Conservation (phyloP, 2,329 filamentous ascomycete genomes). For the Clonostachys rosea region DNA sequence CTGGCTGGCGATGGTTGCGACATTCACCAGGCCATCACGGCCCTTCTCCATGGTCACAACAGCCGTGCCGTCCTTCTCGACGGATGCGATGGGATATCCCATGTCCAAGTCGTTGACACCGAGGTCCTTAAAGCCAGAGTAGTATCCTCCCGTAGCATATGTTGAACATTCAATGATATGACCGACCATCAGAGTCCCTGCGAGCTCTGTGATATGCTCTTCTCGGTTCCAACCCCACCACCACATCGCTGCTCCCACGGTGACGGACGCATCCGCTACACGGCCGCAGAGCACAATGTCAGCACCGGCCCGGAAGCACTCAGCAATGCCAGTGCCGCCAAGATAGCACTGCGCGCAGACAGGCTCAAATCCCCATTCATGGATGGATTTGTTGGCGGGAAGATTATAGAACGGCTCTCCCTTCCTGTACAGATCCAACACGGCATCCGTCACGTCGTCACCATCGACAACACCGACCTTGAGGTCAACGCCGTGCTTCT, state of each 20-base stretch:
- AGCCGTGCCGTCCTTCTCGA: conserved; percentile 16
- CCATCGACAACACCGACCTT: conserved; percentile 26
- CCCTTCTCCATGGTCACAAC: conserved; percentile 23
- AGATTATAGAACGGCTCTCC: conserved; percentile 13
- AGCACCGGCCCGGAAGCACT: conserved; percentile 28
- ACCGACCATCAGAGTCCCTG: conserved; percentile 39
- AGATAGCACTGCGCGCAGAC: conserved; percentile 33
- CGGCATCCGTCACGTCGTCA: conserved; percentile 21
- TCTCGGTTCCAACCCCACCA: conserved; percentile 45
- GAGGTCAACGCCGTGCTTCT: conserved; percentile 20
- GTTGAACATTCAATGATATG: conserved; percentile 45
- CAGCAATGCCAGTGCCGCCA: conserved; percentile 38
- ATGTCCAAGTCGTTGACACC: conserved; percentile 14
- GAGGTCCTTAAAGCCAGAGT: conserved; percentile 29
- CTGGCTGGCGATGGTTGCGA: conserved; percentile 21
- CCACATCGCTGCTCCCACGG: conserved; percentile 46
- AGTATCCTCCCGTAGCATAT: conserved; percentile 47
- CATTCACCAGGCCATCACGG: conserved; percentile 20
- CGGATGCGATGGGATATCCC: conserved; percentile 22
- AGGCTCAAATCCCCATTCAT: conserved; percentile 15
- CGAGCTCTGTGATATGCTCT: conserved; percentile 36
- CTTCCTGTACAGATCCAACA: conserved; percentile 14
- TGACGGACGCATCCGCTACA: conserved; percentile 37
- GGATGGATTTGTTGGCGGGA: conserved; percentile 13
- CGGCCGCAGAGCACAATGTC: conserved; percentile 40